phyloP scores from a whole-genome alignment of 192 early-diverging fungal genomes.

The Linnemannia zychae region DNA sequence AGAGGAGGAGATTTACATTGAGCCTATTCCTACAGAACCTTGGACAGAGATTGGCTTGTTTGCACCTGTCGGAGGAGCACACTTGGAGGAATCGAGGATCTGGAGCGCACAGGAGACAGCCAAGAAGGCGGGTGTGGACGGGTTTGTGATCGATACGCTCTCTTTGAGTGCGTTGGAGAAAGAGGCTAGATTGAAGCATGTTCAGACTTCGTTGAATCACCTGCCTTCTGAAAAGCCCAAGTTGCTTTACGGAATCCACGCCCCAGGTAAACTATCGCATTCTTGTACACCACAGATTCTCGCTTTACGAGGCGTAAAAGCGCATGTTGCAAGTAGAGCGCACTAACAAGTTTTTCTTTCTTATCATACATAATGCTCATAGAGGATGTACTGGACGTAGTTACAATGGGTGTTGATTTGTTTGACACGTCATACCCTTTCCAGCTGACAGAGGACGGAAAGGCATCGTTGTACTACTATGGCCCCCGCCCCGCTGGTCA shows the following conservation, averaged over 20 bases:
- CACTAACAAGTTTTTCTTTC: too few relatives aligned
- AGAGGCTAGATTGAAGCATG: conserved; percentile 40
- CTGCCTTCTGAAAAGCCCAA: conserved; percentile 67
- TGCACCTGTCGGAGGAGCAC: conserved; percentile 62
- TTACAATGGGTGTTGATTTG: conserved; percentile 73
- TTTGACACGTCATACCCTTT: conserved; percentile 80
- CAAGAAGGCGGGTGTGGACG: conserved; percentile 55
- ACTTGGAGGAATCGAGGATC: conserved; percentile 58
- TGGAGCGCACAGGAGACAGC: conserved; percentile 60
- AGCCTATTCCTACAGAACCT: conserved; percentile 20
- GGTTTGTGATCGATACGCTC: conserved; percentile 30
- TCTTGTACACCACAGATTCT: not conserved
- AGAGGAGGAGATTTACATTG: not conserved
- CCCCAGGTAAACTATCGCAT: conserved; percentile 56
- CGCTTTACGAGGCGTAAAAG: too few relatives aligned
- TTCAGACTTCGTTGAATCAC: conserved; percentile 59
- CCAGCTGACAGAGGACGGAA: conserved; percentile 74
- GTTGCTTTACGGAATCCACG: conserved; percentile 62
- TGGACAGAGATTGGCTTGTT: conserved; percentile 56
- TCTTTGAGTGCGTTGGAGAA: conserved; percentile 25
- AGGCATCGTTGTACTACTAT: conserved; percentile 72
- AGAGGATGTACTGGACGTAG: conserved; percentile 64
- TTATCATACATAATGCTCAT: not conserved
- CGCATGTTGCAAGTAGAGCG: too few relatives aligned
- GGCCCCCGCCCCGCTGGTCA: conserved; percentile 8